Conservation (phyloP, 768 basidiomycete species). For the Collybia sordida region DNA sequence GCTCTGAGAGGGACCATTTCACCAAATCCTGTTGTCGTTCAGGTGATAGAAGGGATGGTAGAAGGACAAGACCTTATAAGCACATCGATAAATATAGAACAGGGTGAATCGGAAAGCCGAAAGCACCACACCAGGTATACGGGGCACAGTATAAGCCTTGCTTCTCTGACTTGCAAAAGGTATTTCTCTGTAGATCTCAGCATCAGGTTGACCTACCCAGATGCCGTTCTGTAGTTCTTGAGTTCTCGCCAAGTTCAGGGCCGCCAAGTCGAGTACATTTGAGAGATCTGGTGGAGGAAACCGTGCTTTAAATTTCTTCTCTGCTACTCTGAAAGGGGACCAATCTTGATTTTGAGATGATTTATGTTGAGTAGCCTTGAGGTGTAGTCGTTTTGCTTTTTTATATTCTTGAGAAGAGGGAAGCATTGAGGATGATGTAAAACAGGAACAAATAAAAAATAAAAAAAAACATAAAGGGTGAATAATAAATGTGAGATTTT, state of each 20-base stretch:
- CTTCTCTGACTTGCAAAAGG: conserved; percentile 17
- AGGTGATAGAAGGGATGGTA: conserved; percentile 71
- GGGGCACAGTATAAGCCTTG: conserved; percentile 48
- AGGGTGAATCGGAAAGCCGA: conserved; percentile 1
- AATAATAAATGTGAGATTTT: background rate
- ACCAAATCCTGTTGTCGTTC: conserved; percentile 68
- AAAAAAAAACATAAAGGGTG: conserved; percentile 5
- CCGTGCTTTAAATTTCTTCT: conserved; percentile 78
- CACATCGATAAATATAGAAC: conserved; percentile 12
- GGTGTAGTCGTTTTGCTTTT: conserved; percentile 53
- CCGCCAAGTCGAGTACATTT: conserved; percentile 65
- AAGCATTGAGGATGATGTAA: conserved; percentile 20
- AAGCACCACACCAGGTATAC: conserved; percentile 52
- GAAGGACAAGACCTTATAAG: conserved; percentile 72
- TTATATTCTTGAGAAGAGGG: conserved; percentile 48
- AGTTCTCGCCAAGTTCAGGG: conserved; percentile 36
- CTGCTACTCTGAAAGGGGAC: conserved; percentile 75
- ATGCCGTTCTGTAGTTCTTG: conserved; percentile 43
- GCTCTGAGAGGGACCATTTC: conserved; percentile 69
- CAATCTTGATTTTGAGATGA: conserved; percentile 48
- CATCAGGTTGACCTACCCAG: conserved; percentile 46
- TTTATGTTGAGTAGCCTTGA: conserved; percentile 61
- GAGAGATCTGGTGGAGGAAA: conserved; percentile 79
- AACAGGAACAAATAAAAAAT: conserved; percentile 31
- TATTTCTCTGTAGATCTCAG: conserved; percentile 32